Evolutionary conservation across 2,329 filamentous ascomycete species (phyloP).

Genomic region (Diaporthe capsici): DNA sequence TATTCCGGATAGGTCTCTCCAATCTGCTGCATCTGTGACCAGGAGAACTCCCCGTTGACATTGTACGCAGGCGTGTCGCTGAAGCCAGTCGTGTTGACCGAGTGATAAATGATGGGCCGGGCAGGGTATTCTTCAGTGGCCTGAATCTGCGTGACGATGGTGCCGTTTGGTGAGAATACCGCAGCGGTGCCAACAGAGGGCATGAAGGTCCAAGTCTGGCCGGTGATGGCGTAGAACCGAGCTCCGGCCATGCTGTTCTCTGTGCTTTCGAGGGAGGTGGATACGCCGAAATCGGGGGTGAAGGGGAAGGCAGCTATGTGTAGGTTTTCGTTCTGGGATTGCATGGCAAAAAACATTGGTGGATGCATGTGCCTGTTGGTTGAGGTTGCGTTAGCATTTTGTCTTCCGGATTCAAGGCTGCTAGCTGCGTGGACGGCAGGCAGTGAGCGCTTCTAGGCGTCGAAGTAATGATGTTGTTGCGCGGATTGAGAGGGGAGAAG

Average conservation of each 20-base stretch:
- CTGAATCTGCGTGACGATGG: background rate
- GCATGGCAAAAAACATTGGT: conserved; percentile 1
- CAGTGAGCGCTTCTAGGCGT: background rate
- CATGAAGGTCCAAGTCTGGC: conserved; percentile 9
- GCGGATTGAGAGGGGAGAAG: rapidly evolving
- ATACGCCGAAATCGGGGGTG: background rate
- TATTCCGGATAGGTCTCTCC: background rate
- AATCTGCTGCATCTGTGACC: conserved; percentile 1
- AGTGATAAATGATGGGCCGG: background rate
- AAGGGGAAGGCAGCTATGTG: conserved; percentile 18
- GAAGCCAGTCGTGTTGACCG: conserved; percentile 16
- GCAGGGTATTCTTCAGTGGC: background rate
- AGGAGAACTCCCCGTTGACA: conserved; percentile 7
- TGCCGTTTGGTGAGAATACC: conserved; percentile 4
- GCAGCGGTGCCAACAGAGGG: conserved; percentile 10
- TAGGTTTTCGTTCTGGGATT: conserved; percentile 5
- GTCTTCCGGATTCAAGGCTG: background rate
- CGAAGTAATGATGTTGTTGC: background rate
- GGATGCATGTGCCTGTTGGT: conserved; percentile 4
- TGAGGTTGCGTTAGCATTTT: background rate
- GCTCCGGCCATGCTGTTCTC: conserved; percentile 6
- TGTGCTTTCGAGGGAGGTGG: conserved; percentile 1
- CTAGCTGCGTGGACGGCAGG: background rate
- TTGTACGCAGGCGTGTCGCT: background rate
- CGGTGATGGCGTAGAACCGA: background rate